Percentiles rank a stretch among this genome's conserved stretches.
These are phyloP conservation scores for Gentiana dahurica DNA, from an alignment of 257 asterid species.

Conservation along the genomic window DNA sequence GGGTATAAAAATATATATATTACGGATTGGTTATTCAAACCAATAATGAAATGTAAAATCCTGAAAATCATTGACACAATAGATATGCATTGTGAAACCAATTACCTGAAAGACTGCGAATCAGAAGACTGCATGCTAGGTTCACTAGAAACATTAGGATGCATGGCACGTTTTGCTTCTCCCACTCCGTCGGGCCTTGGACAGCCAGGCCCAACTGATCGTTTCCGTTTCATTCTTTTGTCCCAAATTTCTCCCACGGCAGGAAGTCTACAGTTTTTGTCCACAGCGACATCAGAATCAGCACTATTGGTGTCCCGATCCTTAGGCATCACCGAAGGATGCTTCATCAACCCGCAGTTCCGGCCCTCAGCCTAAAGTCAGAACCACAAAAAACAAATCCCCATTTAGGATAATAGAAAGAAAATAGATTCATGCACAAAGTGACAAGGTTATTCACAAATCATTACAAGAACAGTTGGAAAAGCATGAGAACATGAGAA, in stretches of 20 bases:
- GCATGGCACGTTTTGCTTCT: slow-evolving; percentile 55
- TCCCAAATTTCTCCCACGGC: slow-evolving; percentile 97
- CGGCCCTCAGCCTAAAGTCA: slow-evolving; percentile 66
- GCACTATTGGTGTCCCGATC: slow-evolving; percentile 57
- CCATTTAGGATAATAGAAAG: background rate
- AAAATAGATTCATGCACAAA: background rate
- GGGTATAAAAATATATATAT: background rate
- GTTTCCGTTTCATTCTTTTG: slow-evolving; percentile 91
- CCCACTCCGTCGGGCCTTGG: slow-evolving; percentile 72
- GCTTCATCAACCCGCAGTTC: slow-evolving; percentile 50
- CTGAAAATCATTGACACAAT: background rate
- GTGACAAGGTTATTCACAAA: background rate
- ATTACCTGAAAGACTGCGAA: slow-evolving; percentile 66
- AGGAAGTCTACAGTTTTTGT: slow-evolving; percentile 72
- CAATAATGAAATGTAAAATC: background rate
- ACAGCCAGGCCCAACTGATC: slow-evolving; percentile 75
- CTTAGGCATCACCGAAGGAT: slow-evolving; percentile 43
- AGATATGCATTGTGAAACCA: slow-evolving; percentile 10
- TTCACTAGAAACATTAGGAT: slow-evolving; percentile 57
- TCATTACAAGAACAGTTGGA: background rate
- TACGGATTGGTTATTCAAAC: background rate
- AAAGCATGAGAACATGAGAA: background rate
- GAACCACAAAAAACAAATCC: background rate
- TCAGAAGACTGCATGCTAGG: slow-evolving; percentile 55
- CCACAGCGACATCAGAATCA: slow-evolving; percentile 63